Conservation (phyloP, 345 rosid species). For the Eucalyptus albens region DNA sequence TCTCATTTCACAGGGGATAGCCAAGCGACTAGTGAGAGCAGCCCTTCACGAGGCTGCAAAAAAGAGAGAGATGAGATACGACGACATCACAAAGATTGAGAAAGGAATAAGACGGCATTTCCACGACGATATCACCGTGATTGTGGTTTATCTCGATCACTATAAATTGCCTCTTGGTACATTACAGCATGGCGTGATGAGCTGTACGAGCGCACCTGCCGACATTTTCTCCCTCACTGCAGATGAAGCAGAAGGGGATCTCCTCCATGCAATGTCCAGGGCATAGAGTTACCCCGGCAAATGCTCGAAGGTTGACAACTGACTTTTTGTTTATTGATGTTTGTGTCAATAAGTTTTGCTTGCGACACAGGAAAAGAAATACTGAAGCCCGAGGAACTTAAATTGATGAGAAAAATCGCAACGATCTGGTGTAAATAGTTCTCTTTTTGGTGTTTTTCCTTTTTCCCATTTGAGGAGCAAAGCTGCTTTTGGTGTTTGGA, state of each 20-base stretch:
- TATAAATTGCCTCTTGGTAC: constrained; percentile 9
- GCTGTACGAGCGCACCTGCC: constrained; percentile 53
- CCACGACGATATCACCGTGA: constrained; percentile 66
- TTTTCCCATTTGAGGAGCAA: neutral
- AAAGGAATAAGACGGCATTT: constrained; percentile 66
- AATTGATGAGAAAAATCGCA: neutral
- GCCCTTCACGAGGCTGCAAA: constrained; percentile 63
- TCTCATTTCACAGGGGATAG: constrained; percentile 44
- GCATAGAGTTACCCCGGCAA: neutral
- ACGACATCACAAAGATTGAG: constrained; percentile 41
- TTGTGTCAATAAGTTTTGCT: neutral
- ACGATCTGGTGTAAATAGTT: neutral
- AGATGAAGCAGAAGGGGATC: constrained; percentile 17
- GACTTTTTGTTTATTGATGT: neutral
- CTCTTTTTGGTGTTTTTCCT: neutral
- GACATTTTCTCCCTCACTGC: constrained; percentile 61
- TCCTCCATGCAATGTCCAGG: neutral
- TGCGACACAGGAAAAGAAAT: neutral
- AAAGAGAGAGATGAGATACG: constrained; percentile 60
- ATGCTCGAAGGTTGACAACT: neutral
- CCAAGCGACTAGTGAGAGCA: constrained; percentile 51
- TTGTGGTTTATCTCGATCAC: constrained; percentile 70
- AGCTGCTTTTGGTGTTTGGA: neutral
- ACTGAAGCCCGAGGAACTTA: neutral
- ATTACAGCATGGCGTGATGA: constrained; percentile 6